Percentiles rank a stretch among this genome's conserved stretches.
Evolutionary conservation across 768 basidiomycete species (phyloP).

Genomic region (Rhodosporidiobolus odoratus): DNA sequence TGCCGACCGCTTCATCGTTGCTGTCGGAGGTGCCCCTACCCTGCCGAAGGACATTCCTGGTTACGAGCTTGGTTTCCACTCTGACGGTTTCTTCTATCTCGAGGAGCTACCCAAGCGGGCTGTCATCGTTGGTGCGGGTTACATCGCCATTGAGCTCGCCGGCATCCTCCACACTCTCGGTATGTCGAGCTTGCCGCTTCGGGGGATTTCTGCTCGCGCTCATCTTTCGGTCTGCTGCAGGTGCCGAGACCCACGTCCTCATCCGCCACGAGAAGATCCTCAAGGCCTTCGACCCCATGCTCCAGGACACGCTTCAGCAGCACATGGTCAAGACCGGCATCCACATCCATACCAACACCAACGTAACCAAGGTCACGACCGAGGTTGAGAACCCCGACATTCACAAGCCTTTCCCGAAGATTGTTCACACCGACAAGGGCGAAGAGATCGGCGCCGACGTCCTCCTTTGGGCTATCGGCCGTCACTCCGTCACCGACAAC

Average conservation of each 20-base stretch:
- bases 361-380: slow-evolving; percentile 60
- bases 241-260: slow-evolving; percentile 83
- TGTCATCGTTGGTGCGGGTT: slow-evolving; percentile 91
- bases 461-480: slow-evolving; percentile 91
- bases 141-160: slow-evolving; percentile 95
- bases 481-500: slow-evolving; percentile 69
- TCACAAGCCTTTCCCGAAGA: slow-evolving; percentile 49
- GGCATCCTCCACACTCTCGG: slow-evolving; percentile 84
- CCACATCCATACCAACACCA: slow-evolving; percentile 70
- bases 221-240: slow-evolving; percentile 12
- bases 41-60: slow-evolving; percentile 78
- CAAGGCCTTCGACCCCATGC: slow-evolving; percentile 80
- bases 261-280: slow-evolving; percentile 86
- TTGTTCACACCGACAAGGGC: slow-evolving; percentile 68
- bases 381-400: slow-evolving; percentile 34
- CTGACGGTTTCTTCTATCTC: slow-evolving; percentile 94
- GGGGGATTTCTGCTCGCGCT: neutral
- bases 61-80: slow-evolving; percentile 71
- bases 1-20: slow-evolving; percentile 72
- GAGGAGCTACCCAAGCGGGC: slow-evolving; percentile 85
- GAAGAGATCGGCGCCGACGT: slow-evolving; percentile 76
- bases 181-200: neutral
- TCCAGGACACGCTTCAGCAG: slow-evolving; percentile 76
- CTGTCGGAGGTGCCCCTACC: slow-evolving; percentile 79
- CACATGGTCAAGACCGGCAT: slow-evolving; percentile 96